These are phyloP conservation scores for Agroathelia rolfsii DNA, from an alignment of 1,284 basidiomycete species.

Conservation along the genomic window DNA sequence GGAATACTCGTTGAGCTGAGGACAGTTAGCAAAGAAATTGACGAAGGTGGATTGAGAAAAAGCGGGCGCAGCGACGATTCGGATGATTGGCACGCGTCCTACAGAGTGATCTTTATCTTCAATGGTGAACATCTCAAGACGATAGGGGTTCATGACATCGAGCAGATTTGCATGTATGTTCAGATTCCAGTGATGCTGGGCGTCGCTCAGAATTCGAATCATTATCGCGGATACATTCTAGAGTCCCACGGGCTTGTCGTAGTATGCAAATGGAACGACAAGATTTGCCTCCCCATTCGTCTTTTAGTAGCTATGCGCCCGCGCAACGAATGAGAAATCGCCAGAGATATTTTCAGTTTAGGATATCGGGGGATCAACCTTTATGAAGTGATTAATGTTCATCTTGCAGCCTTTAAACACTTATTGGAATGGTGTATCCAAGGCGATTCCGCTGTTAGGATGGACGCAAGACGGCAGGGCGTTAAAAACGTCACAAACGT, in stretches of 20 bases:
- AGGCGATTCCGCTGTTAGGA: background rate
- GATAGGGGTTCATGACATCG: slow-evolving; percentile 14
- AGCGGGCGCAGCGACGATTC: slow-evolving; percentile 15
- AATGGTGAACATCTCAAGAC: slow-evolving; percentile 10
- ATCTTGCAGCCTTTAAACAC: slow-evolving; percentile 13
- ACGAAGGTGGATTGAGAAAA: too few species aligned
- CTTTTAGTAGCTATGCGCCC: slow-evolving; percentile 17
- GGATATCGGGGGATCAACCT: slow-evolving; percentile 12
- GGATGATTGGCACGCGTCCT: slow-evolving; percentile 16
- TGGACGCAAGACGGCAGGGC: slow-evolving; percentile 1
- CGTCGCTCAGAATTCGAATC: slow-evolving; percentile 19
- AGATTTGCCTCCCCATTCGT: slow-evolving; percentile 16
- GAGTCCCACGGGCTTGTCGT: slow-evolving; percentile 4
- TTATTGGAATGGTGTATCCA: slow-evolving; percentile 3
- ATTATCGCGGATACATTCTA: slow-evolving; percentile 16
- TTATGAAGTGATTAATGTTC: slow-evolving; percentile 22
- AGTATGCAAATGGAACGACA: slow-evolving; percentile 16
- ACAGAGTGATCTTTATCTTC: slow-evolving; percentile 6
- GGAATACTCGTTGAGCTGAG: too few species aligned
- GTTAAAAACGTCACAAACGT: background rate
- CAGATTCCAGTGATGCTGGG: too few species aligned
- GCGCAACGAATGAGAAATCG: slow-evolving; percentile 16
- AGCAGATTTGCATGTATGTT: too few species aligned
- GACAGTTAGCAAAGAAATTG: too few species aligned
- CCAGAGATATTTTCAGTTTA: slow-evolving; percentile 14